phyloP scores from a whole-genome alignment of 2,329 filamentous ascomycete species.

The Teratosphaeria nubilosa region DNA sequence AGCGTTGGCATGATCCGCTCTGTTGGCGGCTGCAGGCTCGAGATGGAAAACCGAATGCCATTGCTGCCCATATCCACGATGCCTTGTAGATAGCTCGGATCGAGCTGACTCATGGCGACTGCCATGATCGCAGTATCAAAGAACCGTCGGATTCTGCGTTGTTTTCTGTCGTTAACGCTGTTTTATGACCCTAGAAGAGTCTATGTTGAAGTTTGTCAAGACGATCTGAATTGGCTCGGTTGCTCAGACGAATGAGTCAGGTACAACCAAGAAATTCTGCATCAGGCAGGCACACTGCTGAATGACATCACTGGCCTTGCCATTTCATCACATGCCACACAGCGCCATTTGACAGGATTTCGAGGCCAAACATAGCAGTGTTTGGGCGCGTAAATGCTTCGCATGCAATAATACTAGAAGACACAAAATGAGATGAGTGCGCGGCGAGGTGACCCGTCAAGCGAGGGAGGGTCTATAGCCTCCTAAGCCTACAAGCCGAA shows the following conservation, averaged over 20 bases:
- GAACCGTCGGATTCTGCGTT: not conserved
- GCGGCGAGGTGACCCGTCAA: too few species aligned
- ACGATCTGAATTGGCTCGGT: not conserved
- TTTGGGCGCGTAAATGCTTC: too few species aligned
- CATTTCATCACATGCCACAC: not conserved
- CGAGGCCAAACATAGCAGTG: too few species aligned
- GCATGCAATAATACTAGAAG: too few species aligned
- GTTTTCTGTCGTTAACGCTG: not conserved
- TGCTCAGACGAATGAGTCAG: not conserved
- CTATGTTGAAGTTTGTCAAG: not conserved
- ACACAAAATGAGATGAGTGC: too few species aligned
- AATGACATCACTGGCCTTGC: not conserved
- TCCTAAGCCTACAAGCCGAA: too few species aligned
- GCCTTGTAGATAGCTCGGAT: slow-evolving; percentile 16
- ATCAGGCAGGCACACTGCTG: not conserved
- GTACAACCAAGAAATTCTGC: not conserved
- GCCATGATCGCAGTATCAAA: not conserved
- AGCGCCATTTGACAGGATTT: too few species aligned
- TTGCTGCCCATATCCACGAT: slow-evolving; percentile 51
- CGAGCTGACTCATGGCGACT: not conserved
- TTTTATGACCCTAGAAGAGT: not conserved
- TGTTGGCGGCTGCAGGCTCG: slow-evolving; percentile 60
- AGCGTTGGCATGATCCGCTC: slow-evolving; percentile 66
- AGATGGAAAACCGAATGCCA: slow-evolving; percentile 86
- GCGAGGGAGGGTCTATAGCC: too few species aligned